Conservation (phyloP, 139 green algal genomes). For the Spirogloea muscicola region DNA sequence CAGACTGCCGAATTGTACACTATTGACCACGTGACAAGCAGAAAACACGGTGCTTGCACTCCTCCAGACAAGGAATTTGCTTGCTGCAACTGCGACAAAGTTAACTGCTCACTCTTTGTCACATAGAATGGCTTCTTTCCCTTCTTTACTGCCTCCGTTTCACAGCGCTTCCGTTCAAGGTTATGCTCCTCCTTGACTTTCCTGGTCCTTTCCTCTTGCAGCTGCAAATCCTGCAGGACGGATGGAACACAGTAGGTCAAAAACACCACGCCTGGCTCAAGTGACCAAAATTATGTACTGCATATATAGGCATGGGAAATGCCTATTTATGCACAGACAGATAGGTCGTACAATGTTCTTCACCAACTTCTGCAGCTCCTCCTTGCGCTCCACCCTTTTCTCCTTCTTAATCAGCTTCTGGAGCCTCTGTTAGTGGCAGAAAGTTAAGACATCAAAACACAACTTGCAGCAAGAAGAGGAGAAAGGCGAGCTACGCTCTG, state of each 20-base stretch:
- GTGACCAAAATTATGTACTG: not conserved
- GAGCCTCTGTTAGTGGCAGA: constrained; percentile 5
- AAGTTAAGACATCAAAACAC: too few relatives aligned
- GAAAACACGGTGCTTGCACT: too few relatives aligned
- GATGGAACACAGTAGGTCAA: too few relatives aligned
- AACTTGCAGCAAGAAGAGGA: too few relatives aligned
- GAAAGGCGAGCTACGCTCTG: too few relatives aligned
- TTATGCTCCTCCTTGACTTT: not conserved
- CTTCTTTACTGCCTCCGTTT: not conserved
- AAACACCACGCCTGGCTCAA: too few relatives aligned
- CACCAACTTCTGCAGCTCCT: constrained; percentile 47
- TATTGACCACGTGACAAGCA: too few relatives aligned
- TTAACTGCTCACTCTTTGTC: not conserved
- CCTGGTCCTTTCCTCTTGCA: not conserved
- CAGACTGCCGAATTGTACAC: too few relatives aligned
- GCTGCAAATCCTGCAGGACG: not conserved
- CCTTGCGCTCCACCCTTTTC: constrained; percentile 39
- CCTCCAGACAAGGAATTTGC: too few relatives aligned
- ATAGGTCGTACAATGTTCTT: not conserved
- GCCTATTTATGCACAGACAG: not conserved
- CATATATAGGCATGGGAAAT: not conserved
- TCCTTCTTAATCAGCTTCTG: constrained; percentile 47
- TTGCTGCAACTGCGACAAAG: too few relatives aligned
- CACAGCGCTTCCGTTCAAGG: not conserved
- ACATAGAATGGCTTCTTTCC: not conserved